These are phyloP conservation scores for Porogramme epimiltina DNA, from an alignment of 1,284 basidiomycete species.

Conservation along the genomic window DNA sequence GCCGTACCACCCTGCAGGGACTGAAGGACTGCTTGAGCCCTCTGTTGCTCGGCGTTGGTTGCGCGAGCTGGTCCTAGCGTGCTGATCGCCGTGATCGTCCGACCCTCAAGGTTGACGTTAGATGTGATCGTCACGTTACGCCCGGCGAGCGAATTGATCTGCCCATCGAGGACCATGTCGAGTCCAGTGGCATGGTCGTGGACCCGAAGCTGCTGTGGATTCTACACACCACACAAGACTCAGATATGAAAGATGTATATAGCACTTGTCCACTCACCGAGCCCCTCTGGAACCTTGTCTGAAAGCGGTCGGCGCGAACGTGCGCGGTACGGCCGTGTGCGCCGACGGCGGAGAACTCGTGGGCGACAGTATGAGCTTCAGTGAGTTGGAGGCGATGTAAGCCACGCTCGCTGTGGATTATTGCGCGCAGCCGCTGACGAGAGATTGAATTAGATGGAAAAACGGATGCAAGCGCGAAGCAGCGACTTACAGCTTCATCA, in stretches of 20 bases:
- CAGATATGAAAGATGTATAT: background rate
- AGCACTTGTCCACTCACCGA: constrained; percentile 16
- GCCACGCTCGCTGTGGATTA: constrained; percentile 53
- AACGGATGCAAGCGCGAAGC: background rate
- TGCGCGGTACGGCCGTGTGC: constrained; percentile 28
- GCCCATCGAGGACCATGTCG: constrained; percentile 30
- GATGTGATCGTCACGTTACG: constrained; percentile 24
- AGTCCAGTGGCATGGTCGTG: constrained; percentile 17
- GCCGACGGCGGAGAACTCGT: constrained; percentile 37
- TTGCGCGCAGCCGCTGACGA: constrained; percentile 33
- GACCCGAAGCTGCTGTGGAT: constrained; percentile 10
- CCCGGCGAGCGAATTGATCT: constrained; percentile 26
- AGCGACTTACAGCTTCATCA: constrained; percentile 19
- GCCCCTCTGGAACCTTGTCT: constrained; percentile 40
- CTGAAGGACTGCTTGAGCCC: constrained; percentile 44
- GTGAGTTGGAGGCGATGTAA: constrained; percentile 47
- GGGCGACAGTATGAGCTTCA: constrained; percentile 43
- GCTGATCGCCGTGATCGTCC: constrained; percentile 25
- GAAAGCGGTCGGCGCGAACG: constrained; percentile 40
- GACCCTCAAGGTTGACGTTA: constrained; percentile 25
- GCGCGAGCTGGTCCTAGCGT: constrained; percentile 53
- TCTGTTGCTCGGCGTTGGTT: constrained; percentile 52
- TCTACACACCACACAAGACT: background rate
- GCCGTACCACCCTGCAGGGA: constrained; percentile 49
- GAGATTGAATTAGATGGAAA: background rate